phyloP scores from a whole-genome alignment of 148 eudicot species.

The Camellia granthamiana region DNA sequence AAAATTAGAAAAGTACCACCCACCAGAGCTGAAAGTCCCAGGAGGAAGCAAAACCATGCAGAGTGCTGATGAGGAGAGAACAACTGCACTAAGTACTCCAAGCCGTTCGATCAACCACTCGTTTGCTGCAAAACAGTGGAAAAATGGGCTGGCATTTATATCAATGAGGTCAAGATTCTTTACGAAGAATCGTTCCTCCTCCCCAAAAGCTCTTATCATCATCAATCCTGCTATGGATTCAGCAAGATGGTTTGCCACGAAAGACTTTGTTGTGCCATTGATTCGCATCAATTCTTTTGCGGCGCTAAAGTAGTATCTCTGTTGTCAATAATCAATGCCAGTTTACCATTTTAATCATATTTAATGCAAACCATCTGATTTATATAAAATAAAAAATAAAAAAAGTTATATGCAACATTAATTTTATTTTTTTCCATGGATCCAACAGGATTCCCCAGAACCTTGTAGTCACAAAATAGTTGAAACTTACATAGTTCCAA shows the following conservation, averaged over 20 bases:
- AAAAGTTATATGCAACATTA: no score
- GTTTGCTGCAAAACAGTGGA: conserved; percentile 71
- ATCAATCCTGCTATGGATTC: conserved; percentile 72
- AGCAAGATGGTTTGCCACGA: conserved; percentile 75
- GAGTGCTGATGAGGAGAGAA: conserved; percentile 66
- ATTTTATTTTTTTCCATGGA: no score
- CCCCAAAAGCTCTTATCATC: conserved; percentile 70
- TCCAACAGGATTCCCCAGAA: no score
- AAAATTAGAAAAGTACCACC: conserved; percentile 11
- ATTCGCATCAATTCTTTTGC: conserved; percentile 84
- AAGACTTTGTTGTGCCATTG: conserved; percentile 81
- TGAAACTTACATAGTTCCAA: no score
- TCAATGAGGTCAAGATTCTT: conserved; percentile 71
- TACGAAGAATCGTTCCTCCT: conserved; percentile 70
- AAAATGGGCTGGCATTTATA: conserved; percentile 65
- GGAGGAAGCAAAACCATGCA: conserved; percentile 80
- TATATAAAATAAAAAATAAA: no score
- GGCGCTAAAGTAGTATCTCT: conserved; percentile 68
- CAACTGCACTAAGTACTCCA: conserved; percentile 61
- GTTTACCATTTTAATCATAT: neutral
- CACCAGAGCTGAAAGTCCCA: conserved; percentile 79
- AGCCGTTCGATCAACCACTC: conserved; percentile 84
- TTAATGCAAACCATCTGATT: no score
- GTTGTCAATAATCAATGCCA: neutral
- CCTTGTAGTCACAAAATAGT: no score